Percentiles rank a stretch among this genome's conserved stretches.
Evolutionary conservation across 768 basidiomycete species (phyloP).

Genomic region (Austroboletus eburneus): DNA sequence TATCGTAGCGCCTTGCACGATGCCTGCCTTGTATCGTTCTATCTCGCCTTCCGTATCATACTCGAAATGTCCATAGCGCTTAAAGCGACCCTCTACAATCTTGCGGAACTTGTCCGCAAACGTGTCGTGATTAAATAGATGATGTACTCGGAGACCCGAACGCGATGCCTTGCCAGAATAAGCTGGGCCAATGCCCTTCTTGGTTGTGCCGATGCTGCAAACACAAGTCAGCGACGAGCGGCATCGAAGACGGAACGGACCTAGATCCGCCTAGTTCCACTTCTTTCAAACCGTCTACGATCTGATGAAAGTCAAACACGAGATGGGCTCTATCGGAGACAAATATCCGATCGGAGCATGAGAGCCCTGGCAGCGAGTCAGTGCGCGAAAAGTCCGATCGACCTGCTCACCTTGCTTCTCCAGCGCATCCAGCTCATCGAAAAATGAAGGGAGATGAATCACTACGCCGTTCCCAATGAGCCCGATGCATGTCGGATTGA

Average conservation of each 20-base stretch:
- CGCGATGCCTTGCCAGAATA: conserved; percentile 98
- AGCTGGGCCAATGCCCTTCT: conserved; percentile 96
- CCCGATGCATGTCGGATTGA: conserved; percentile 60
- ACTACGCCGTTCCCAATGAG: conserved; percentile 96
- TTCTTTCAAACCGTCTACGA: conserved; percentile 97
- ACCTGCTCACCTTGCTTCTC: conserved; percentile 65
- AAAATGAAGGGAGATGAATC: conserved; percentile 92
- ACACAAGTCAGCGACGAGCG: neutral
- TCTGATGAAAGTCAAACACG: conserved; percentile 99
- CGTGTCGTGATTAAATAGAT: conserved; percentile 80
- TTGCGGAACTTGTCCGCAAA: conserved; percentile 93
- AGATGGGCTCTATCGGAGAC: conserved; percentile 96
- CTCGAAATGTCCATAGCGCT: conserved; percentile 96
- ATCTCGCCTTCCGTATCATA: conserved; percentile 99
- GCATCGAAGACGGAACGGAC: conserved; percentile 32
- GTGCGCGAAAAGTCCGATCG: neutral
- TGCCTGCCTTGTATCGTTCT: conserved; percentile 77
- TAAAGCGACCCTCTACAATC: conserved; percentile 94
- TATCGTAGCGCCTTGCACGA: neutral
- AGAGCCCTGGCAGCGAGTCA: conserved; percentile 55
- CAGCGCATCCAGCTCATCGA: conserved; percentile 84
- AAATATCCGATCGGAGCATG: conserved; percentile 80
- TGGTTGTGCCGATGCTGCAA: conserved; percentile 91
- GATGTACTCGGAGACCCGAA: conserved; percentile 93
- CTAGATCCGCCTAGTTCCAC: conserved; percentile 91